A percentile compares a stretch with the other conserved stretches of the same genome.
Evolutionary conservation across 2,329 filamentous ascomycete species (phyloP).

Genomic region (Nemania sp.): DNA sequence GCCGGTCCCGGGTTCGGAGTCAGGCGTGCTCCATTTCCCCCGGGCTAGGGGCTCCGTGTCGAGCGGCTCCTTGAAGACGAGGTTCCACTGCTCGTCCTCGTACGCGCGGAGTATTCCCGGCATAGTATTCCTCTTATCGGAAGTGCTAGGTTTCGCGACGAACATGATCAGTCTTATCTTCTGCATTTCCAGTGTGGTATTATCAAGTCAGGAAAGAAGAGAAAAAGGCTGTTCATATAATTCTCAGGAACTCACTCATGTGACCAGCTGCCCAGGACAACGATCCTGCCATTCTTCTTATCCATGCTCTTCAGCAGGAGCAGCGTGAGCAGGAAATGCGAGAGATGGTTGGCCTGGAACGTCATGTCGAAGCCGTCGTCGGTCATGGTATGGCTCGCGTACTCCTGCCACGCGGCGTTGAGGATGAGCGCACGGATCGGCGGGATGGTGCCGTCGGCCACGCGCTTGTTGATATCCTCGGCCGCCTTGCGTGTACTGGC

Average conservation of each 20-base stretch:
- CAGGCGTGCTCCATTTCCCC: constrained; percentile 33
- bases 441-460: constrained; percentile 31
- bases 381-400: constrained; percentile 35
- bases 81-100: constrained; percentile 31
- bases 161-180: background rate
- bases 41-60: constrained; percentile 31
- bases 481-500: constrained; percentile 24
- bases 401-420: constrained; percentile 33
- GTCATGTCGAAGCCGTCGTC: constrained; percentile 41
- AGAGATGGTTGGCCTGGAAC: constrained; percentile 41
- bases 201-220: background rate
- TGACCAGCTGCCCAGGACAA: constrained; percentile 39
- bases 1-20: constrained; percentile 28
- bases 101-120: constrained; percentile 24
- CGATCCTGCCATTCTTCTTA: constrained; percentile 37
- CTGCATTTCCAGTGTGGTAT: too few relatives aligned
- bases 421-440: constrained; percentile 33
- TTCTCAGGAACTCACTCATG: constrained; percentile 42
- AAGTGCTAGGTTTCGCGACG: constrained; percentile 14
- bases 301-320: constrained; percentile 43
- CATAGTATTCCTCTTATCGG: constrained; percentile 25
- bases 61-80: constrained; percentile 30
- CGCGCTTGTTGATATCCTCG: constrained; percentile 25
- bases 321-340: constrained; percentile 40
- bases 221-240: background rate